Evolutionary conservation across 768 basidiomycete species (phyloP), one percentile per base, ranked within the genome.

Genomic region (Phanerochaete sordida): DNA sequence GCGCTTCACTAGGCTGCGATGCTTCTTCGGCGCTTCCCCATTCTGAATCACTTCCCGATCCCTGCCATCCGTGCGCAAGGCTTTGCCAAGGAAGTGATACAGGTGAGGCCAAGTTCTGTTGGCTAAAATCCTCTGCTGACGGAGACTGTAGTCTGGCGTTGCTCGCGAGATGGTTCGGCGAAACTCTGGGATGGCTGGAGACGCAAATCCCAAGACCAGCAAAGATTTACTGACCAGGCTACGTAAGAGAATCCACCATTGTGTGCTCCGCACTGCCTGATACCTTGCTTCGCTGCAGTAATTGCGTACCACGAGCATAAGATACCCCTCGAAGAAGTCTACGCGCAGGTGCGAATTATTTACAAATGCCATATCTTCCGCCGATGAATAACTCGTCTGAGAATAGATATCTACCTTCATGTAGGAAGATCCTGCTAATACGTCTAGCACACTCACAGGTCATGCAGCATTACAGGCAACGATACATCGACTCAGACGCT

Each of bases 401-500:
- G 13, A 28, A 6, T 51, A 75, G 70, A 68, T 75, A 21, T 62
- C 59, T 33, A 75, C 69, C 4, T 72, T 74, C 55, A 68, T 69
- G 70, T 72, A 61, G 21, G 72, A 6, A 35, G 6, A 35, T 35
- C 13, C 23, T 26, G n/a, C n/a, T 65, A 3, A 39, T 39, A 23
- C n/a, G 21, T 26, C 27, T 21, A 23, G 15, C 9, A 19, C 11
- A 21, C 47, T 44, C 46, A 62, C 30, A 44, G 46, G 11, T 11
- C 39, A 15, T 1, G n/a, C 52, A 76, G 75, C 1, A 69, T 78
- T 63, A 73, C 71, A 12, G 76, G 77, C 16, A 73, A 74, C 62
- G 77, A 78, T 52, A 77, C 78, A 4, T 75, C 76, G 19, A 69
- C 73, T 1, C 67, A 64, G 46, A 69, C 72, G 28, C 56, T 76